Conservation (phyloP, 2,329 filamentous ascomycete genomes). For the Trichoderma brevicompactum region DNA sequence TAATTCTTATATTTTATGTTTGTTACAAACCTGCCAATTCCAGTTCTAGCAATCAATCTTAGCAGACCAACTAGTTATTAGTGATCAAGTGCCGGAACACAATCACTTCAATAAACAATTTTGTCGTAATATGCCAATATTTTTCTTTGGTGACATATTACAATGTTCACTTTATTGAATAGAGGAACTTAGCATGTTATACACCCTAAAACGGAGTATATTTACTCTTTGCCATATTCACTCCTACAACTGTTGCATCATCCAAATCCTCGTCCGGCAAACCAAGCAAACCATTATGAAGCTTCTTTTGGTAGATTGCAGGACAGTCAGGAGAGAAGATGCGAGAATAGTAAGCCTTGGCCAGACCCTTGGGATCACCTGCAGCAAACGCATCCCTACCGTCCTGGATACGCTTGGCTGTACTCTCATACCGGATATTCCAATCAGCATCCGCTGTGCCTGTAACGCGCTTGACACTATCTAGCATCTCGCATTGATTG, state of each 20-base stretch:
- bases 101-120: too few relatives aligned
- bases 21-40: too few relatives aligned
- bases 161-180: too few relatives aligned
- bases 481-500: constrained; percentile 66
- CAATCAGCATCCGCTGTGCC: constrained; percentile 62
- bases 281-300: not conserved
- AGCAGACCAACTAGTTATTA: too few relatives aligned
- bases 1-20: too few relatives aligned
- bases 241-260: not conserved
- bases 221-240: not conserved
- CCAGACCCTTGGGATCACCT: constrained; percentile 50
- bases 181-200: too few relatives aligned
- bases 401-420: constrained; percentile 51
- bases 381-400: constrained; percentile 48
- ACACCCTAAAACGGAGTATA: too few relatives aligned
- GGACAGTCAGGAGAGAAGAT: constrained; percentile 49
- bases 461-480: constrained; percentile 61
- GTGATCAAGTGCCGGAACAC: too few relatives aligned
- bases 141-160: too few relatives aligned
- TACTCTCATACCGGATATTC: constrained; percentile 55
- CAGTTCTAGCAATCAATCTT: too few relatives aligned
- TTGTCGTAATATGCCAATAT: too few relatives aligned
- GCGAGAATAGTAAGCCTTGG: constrained; percentile 55
- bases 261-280: constrained; percentile 10
- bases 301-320: constrained; percentile 2